phyloP scores from a whole-genome alignment of 306 rosid species.

The Carpinus viminea region DNA sequence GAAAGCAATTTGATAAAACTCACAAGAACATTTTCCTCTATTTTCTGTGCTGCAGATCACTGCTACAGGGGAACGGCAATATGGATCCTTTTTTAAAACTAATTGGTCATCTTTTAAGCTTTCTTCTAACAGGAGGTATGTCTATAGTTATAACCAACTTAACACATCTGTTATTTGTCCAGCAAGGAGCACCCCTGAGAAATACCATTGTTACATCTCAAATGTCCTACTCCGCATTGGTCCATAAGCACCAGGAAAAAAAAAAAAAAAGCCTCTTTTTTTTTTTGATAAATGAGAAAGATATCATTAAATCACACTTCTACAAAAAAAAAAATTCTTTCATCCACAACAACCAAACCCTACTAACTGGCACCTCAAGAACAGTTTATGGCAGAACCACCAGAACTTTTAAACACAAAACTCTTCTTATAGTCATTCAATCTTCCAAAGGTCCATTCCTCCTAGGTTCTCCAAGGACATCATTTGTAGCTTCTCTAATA shows the following conservation, averaged over 20 bases:
- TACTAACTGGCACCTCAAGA: not conserved
- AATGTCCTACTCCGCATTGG: not conserved
- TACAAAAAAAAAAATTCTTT: too few relatives aligned
- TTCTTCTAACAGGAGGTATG: not conserved
- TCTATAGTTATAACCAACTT: not conserved
- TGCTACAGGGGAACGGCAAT: not conserved
- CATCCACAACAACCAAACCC: not conserved
- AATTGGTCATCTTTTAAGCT: not conserved
- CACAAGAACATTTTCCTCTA: not conserved
- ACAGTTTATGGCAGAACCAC: not conserved
- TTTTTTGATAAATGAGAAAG: too few relatives aligned
- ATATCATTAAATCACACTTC: too few relatives aligned
- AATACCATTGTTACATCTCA: not conserved
- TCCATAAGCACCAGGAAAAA: not conserved
- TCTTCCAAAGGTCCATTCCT: not conserved
- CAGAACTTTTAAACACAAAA: not conserved
- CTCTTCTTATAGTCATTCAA: not conserved
- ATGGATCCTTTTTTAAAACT: not conserved
- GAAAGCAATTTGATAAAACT: constrained; percentile 15
- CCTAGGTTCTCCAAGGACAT: not conserved
- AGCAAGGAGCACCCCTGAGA: not conserved
- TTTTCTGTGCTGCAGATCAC: not conserved
- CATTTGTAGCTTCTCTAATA: not conserved
- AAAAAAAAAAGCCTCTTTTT: not conserved
- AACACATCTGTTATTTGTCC: not conserved